A percentile compares a stretch with the other conserved stretches of the same genome.
These are phyloP conservation scores for Filobasidium wieringae DNA, from an alignment of 768 basidiomycete species.

Conservation along the genomic window DNA sequence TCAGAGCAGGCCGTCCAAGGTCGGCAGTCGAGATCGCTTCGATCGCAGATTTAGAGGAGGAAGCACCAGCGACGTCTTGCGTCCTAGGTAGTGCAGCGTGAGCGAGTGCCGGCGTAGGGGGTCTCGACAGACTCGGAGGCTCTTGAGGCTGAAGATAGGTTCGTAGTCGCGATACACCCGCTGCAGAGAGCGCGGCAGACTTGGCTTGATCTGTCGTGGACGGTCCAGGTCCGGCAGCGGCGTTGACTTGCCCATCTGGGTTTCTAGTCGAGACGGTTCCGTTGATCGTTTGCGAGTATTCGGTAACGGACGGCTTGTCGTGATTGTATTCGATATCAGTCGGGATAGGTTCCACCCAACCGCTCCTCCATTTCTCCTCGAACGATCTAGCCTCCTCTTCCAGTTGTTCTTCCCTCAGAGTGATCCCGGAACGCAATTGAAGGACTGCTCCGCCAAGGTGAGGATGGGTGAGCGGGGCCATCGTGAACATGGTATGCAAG, in stretches of 20 bases:
- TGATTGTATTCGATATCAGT: too few species aligned
- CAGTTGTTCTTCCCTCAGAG: conserved; percentile 6
- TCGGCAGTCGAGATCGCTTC: not conserved
- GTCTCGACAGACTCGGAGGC: not conserved
- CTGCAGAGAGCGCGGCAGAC: not conserved
- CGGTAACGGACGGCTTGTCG: not conserved
- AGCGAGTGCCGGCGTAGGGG: not conserved
- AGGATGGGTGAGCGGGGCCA: conserved; percentile 13
- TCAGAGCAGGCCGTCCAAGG: not conserved
- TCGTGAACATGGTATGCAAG: conserved; percentile 9
- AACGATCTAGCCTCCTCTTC: not conserved
- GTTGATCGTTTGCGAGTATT: not conserved
- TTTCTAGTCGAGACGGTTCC: too few species aligned
- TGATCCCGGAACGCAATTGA: conserved; percentile 10
- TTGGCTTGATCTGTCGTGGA: not conserved
- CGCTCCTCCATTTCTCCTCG: not conserved
- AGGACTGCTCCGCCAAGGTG: conserved; percentile 10
- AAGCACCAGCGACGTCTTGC: not conserved
- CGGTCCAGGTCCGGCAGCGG: not conserved
- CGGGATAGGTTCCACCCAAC: not conserved
- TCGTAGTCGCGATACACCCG: not conserved
- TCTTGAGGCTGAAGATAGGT: not conserved
- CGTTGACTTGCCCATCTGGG: not conserved
- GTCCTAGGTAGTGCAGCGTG: not conserved
- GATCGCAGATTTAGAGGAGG: not conserved